These are phyloP conservation scores for Prunus yedoensis DNA, from an alignment of 331 rosid species.

Conservation along the genomic window DNA sequence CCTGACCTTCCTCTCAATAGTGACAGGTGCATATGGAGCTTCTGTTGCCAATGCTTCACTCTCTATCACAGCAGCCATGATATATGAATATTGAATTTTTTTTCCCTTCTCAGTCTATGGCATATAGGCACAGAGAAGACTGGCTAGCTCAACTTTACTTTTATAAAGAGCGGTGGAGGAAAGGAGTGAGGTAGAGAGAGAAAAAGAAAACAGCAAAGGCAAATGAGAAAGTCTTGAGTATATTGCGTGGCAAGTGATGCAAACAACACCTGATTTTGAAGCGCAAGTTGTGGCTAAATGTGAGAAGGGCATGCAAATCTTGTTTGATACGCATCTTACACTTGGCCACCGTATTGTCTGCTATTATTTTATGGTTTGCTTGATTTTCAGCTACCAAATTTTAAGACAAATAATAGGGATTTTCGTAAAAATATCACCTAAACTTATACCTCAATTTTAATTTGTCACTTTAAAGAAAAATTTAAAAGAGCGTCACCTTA, in stretches of 20 bases:
- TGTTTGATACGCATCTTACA: not conserved
- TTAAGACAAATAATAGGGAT: not conserved
- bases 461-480: too few relatives aligned
- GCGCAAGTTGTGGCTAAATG: constrained; percentile 3
- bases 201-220: not conserved
- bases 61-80: constrained; percentile 43
- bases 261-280: not conserved
- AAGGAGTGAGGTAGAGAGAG: not conserved
- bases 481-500: too few relatives aligned
- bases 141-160: too few relatives aligned
- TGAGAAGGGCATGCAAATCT: not conserved
- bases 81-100: too few relatives aligned
- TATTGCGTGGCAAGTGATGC: not conserved
- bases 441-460: not conserved
- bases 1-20: constrained; percentile 62
- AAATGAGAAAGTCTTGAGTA: not conserved
- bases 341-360: not conserved
- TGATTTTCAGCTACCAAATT: not conserved
- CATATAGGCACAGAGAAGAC: too few relatives aligned
- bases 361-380: not conserved
- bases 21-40: constrained; percentile 57
- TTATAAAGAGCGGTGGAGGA: too few relatives aligned
- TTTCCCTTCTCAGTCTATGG: too few relatives aligned
- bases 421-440: not conserved
- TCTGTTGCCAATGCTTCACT: constrained; percentile 59